These are phyloP conservation scores for Malus orientalis DNA, from an alignment of 306 rosid genomes.

Conservation along the genomic window DNA sequence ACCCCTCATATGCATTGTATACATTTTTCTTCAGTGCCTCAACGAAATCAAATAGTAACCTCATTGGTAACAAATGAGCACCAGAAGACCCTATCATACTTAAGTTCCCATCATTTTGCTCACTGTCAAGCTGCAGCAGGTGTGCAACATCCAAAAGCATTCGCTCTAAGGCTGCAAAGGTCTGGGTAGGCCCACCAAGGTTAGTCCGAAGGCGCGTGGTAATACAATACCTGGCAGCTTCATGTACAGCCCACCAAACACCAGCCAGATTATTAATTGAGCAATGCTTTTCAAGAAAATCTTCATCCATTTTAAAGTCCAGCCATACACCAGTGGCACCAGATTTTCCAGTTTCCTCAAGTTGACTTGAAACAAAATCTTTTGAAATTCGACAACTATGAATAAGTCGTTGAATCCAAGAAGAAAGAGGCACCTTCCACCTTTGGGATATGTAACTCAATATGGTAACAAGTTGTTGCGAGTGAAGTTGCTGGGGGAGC, in stretches of 20 bases:
- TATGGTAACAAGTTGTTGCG: constrained; percentile 82
- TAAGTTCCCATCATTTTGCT: constrained; percentile 81
- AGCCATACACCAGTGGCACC: constrained; percentile 51
- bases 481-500: constrained; percentile 68
- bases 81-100: constrained; percentile 93
- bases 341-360: constrained; percentile 57
- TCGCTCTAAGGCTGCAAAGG: constrained; percentile 89
- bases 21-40: constrained; percentile 93
- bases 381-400: constrained; percentile 65
- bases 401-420: constrained; percentile 90
- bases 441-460: constrained; percentile 90
- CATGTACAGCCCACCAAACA: constrained; percentile 95
- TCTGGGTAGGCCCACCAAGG: constrained; percentile 97
- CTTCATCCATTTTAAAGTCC: constrained; percentile 71
- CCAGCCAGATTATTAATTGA: constrained; percentile 80
- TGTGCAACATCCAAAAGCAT: constrained; percentile 93
- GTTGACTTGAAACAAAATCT: constrained; percentile 45
- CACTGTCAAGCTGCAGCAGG: constrained; percentile 76
- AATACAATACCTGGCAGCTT: constrained; percentile 90
- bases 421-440: constrained; percentile 92
- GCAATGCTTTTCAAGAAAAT: constrained; percentile 58
- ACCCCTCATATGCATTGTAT: constrained; percentile 92
- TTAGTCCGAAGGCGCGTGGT: constrained; percentile 79
- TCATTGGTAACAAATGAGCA: constrained; percentile 92
- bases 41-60: constrained; percentile 75